Evolutionary conservation across 2,329 filamentous ascomycete species (phyloP).

Genomic region (Scytalidium sp.): DNA sequence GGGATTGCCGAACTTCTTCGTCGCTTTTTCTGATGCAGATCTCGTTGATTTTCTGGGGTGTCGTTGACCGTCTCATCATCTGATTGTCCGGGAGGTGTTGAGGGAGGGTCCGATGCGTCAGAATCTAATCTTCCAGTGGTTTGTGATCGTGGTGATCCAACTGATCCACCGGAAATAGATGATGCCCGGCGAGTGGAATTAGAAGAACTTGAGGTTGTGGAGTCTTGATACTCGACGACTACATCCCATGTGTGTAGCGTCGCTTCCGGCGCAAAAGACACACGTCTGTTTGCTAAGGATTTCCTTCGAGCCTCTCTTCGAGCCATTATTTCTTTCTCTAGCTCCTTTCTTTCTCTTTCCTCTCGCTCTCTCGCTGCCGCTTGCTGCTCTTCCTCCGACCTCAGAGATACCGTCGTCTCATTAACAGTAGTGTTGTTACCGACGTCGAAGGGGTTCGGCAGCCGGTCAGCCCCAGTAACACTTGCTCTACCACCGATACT

Average conservation of each 20-base stretch:
- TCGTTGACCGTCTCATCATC: constrained; percentile 57
- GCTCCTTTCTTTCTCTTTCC: constrained; percentile 57
- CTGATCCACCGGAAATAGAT: constrained; percentile 32
- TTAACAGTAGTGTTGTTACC: constrained; percentile 32
- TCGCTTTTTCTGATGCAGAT: constrained; percentile 58
- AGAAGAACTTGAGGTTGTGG: constrained; percentile 71
- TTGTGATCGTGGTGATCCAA: constrained; percentile 17
- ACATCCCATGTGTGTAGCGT: constrained; percentile 95
- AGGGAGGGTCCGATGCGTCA: constrained; percentile 54
- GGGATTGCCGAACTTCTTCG: constrained; percentile 67
- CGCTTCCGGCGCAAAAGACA: constrained; percentile 95
- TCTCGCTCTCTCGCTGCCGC: constrained; percentile 67
- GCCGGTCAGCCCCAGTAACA: constrained; percentile 34
- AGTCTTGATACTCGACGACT: constrained; percentile 84
- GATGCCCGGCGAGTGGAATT: constrained; percentile 75
- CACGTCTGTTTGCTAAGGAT: constrained; percentile 86
- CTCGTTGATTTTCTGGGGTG: constrained; percentile 63
- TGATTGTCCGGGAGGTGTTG: constrained; percentile 58
- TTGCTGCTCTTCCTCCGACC: constrained; percentile 69
- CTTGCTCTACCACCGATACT: constrained; percentile 16
- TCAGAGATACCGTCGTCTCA: constrained; percentile 57
- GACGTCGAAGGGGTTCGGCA: constrained; percentile 43
- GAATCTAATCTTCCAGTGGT: constrained; percentile 32
- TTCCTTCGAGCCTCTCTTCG: constrained; percentile 87
- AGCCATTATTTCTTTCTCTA: constrained; percentile 62